Conservation (phyloP, 768 basidiomycete species). For the Suillus cothurnatus region DNA sequence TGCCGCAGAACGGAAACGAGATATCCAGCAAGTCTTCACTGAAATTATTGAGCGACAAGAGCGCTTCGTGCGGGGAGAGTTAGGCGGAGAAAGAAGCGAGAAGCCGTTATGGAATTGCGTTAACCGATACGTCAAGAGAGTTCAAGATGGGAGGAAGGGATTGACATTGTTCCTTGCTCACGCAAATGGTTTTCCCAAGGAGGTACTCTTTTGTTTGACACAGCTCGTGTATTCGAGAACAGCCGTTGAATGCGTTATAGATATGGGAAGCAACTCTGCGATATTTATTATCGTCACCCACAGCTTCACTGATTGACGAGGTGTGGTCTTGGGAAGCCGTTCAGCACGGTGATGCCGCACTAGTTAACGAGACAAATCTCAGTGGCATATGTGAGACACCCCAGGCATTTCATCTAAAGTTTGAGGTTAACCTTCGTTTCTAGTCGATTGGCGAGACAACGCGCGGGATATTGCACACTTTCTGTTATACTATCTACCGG, state of each 20-base stretch:
- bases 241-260: slow-evolving; percentile 38
- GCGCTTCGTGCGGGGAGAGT: slow-evolving; percentile 16
- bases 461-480: slow-evolving; percentile 80
- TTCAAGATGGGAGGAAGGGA: slow-evolving; percentile 31
- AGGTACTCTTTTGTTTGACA: slow-evolving; percentile 44
- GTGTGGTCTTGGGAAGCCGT: slow-evolving; percentile 85
- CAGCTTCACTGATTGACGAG: slow-evolving; percentile 55
- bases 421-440: background rate
- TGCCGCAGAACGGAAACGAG: slow-evolving; percentile 15
- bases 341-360: slow-evolving; percentile 83
- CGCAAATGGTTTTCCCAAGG: slow-evolving; percentile 88
- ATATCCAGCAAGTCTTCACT: slow-evolving; percentile 16
- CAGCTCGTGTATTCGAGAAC: background rate
- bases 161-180: slow-evolving; percentile 78
- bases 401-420: background rate
- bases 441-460: slow-evolving; percentile 81
- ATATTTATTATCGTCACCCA: slow-evolving; percentile 48
- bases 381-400: slow-evolving; percentile 58
- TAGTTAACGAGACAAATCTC: slow-evolving; percentile 62
- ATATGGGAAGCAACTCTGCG: slow-evolving; percentile 76
- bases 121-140: slow-evolving; percentile 63
- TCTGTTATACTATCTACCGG: slow-evolving; percentile 66
- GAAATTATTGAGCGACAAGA: slow-evolving; percentile 22
- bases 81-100: slow-evolving; percentile 20
- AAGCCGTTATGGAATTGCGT: slow-evolving; percentile 66